Base-by-base conservation (phyloP, 106 monocot genomes). In the Dendrobium huoshanense region DNA sequence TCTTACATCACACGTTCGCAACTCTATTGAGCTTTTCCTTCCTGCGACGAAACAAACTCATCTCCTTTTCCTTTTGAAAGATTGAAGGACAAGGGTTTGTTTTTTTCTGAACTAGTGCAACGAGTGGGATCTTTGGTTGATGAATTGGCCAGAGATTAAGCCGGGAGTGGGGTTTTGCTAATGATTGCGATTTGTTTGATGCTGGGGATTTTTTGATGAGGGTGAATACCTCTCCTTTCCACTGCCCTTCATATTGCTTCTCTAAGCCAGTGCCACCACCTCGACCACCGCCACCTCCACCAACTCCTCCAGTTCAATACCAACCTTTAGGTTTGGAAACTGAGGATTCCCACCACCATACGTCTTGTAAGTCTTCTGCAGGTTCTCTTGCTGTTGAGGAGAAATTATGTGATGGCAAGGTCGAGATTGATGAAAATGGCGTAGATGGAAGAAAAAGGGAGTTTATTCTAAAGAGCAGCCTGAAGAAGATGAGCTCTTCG, bases 401-500 rank as follows among this genome's bases (percentile, higher is more conserved):
- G 74, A 75, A 44, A 8, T 20, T 75, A 51, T 76, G 76, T 49
- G 85, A 79, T 81, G 79, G 77, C 41, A 85, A 85, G 79, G 33
- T 41, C 45, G 88, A 79, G 72, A 67, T 11, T 29, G 80, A 67
- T 59, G 47, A 73, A 33, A 67, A 41, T 59, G 61, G 61, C 15
- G 31, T 16, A 9, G 73, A 81, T 64, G 85, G 75, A 55, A 79
- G 61, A 7, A 87, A 84, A 55, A 80, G 72, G 54, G 84, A 81
- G 44, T 15, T 76, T 48, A 27, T 87, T 31, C 54, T 87, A 72
- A 89, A 82, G 81, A 89, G 91, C 81, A 79, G 91, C 55, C 64
- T 92, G 17, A 89, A 85, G 83, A 89, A 84, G 79, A 73, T 79
- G 13, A 8, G 68, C 6, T 13, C 25, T 29, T 67, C 65, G 2